phyloP scores from a whole-genome alignment of 75 land plant genomes.

The Cupressus sempervirens region DNA sequence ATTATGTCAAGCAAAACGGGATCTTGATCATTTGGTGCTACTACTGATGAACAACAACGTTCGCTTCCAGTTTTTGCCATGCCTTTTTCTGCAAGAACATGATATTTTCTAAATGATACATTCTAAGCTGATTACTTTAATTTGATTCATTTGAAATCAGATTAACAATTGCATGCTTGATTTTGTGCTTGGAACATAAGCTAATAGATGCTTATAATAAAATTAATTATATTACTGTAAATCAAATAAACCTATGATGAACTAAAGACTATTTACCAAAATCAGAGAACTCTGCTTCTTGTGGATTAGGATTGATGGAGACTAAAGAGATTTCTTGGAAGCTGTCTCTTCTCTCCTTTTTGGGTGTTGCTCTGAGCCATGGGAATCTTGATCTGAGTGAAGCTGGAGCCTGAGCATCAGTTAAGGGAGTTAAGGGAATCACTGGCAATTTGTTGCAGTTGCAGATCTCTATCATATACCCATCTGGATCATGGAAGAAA shows the following conservation, averaged over 20 bases:
- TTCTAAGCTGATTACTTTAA: too few relatives aligned
- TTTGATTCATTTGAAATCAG: too few relatives aligned
- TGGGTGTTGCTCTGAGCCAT: background rate
- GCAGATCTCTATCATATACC: slow-evolving; percentile 69
- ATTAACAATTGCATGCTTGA: too few relatives aligned
- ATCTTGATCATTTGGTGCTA: background rate
- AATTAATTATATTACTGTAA: too few relatives aligned
- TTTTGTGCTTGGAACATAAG: too few relatives aligned
- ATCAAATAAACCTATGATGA: too few relatives aligned
- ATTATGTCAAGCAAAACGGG: background rate
- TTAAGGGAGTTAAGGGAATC: slow-evolving; percentile 37
- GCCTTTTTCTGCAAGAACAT: background rate
- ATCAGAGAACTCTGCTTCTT: background rate
- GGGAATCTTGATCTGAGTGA: background rate
- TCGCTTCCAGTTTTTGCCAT: background rate
- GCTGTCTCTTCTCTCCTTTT: background rate
- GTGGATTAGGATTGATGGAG: background rate
- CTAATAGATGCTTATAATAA: too few relatives aligned
- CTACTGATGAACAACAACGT: background rate
- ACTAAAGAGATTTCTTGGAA: background rate
- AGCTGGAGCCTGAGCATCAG: background rate
- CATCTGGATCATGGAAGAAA: slow-evolving; percentile 55
- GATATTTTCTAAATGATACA: too few relatives aligned
- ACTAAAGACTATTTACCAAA: background rate
- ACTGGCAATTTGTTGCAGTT: slow-evolving; percentile 56